These are phyloP conservation scores for Hydrangea macrophylla DNA, from an alignment of 148 eudicot genomes.

Conservation along the genomic window DNA sequence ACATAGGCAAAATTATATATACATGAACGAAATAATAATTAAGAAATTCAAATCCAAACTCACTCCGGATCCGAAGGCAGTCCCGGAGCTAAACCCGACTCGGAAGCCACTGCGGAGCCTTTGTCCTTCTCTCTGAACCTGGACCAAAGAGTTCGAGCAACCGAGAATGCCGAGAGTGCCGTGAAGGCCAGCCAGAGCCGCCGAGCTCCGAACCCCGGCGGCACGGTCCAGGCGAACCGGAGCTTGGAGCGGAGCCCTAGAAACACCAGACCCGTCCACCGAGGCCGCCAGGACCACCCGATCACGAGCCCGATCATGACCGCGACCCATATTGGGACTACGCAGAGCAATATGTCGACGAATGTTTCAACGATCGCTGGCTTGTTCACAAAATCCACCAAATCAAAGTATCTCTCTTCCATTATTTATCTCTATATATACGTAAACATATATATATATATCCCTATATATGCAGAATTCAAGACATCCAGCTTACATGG, in stretches of 20 bases:
- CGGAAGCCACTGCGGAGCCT: conserved; percentile 1
- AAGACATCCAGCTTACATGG: conserved; percentile 5
- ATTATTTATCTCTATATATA: conserved; percentile 12
- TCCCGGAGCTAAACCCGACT: neutral
- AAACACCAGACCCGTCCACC: conserved; percentile 71
- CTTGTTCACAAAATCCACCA: conserved; percentile 31
- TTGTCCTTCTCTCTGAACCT: conserved; percentile 24
- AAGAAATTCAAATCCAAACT: neutral
- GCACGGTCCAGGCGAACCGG: conserved; percentile 37
- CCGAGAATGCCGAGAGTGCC: conserved; percentile 48
- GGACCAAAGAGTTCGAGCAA: conserved; percentile 40
- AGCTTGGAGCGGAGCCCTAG: conserved; percentile 39
- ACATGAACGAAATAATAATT: neutral
- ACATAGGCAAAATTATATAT: neutral
- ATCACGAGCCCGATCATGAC: conserved; percentile 74
- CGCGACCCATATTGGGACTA: conserved; percentile 87
- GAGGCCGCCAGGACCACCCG: conserved; percentile 94
- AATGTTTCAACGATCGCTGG: conserved; percentile 67
- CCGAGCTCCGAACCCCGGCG: conserved; percentile 48
- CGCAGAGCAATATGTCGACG: conserved; percentile 79
- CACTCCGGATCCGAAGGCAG: conserved; percentile 16
- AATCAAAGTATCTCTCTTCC: conserved; percentile 36
- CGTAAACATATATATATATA: neutral
- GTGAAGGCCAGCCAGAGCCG: conserved; percentile 51
- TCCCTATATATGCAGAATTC: neutral